Conservation (phyloP, 257 asterid genomes). For the Misopates orontium region DNA sequence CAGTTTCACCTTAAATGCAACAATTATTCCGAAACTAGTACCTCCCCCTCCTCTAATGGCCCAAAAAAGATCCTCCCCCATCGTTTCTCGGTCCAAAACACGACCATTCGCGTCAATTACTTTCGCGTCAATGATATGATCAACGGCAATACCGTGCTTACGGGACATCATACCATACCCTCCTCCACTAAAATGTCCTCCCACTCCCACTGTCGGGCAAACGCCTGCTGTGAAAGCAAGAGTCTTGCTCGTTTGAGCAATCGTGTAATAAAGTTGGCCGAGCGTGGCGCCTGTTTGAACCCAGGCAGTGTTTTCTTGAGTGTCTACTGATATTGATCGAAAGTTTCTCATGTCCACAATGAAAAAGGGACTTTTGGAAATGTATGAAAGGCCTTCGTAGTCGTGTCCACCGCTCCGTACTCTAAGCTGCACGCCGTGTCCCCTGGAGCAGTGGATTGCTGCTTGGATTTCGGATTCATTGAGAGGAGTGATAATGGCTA, state of each 20-base stretch:
- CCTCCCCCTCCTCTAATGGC: conserved; percentile 27
- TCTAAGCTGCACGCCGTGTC: conserved; percentile 32
- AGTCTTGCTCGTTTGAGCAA: conserved; percentile 26
- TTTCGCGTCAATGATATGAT: conserved; percentile 44
- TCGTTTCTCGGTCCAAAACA: conserved; percentile 24
- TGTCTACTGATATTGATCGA: conserved; percentile 27
- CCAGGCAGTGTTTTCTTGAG: conserved; percentile 41
- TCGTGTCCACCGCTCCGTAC: conserved; percentile 54
- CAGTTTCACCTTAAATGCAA: conserved; percentile 2
- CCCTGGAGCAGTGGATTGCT: not conserved
- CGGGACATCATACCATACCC: conserved; percentile 43
- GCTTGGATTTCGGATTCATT: not conserved
- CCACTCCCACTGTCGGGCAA: conserved; percentile 50
- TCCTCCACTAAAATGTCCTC: conserved; percentile 59
- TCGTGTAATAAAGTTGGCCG: conserved; percentile 9
- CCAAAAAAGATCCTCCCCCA: conserved; percentile 8
- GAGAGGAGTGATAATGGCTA: not conserved
- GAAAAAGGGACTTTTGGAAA: conserved; percentile 33
- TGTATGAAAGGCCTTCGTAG: conserved; percentile 47
- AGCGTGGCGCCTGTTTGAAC: conserved; percentile 36
- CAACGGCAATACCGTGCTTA: conserved; percentile 35
- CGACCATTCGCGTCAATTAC: conserved; percentile 34
- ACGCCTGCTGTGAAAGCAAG: conserved; percentile 43
- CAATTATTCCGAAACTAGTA: conserved; percentile 34
- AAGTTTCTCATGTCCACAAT: conserved; percentile 40